Evolutionary conservation across 2,329 filamentous ascomycete species (phyloP).

Genomic region (Penicillium sp.): DNA sequence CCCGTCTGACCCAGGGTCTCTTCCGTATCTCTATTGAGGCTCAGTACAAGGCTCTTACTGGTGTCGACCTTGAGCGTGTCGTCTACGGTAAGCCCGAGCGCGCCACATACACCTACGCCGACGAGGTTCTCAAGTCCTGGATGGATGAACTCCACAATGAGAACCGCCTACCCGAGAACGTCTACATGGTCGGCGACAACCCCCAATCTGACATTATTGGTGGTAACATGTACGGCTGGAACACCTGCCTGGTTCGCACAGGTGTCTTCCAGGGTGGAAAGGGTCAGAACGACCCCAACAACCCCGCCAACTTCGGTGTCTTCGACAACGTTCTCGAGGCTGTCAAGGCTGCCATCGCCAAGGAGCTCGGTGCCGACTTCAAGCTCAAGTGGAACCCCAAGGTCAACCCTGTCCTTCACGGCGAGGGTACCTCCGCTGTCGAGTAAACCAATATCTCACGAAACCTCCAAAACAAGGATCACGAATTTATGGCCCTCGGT

Average conservation of each 20-base stretch:
- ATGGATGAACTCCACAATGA: slow-evolving; percentile 74
- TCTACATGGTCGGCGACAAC: slow-evolving; percentile 77
- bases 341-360: slow-evolving; percentile 63
- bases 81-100: slow-evolving; percentile 73
- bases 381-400: slow-evolving; percentile 69
- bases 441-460: too few relatives aligned
- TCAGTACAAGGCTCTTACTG: slow-evolving; percentile 62
- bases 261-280: slow-evolving; percentile 68
- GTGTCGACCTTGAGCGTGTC: slow-evolving; percentile 68
- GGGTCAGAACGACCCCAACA: slow-evolving; percentile 70
- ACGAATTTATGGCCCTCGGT: too few relatives aligned
- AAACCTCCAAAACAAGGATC: slow-evolving; percentile 14
- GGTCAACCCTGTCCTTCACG: slow-evolving; percentile 65
- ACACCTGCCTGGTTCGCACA: slow-evolving; percentile 73
- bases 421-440: slow-evolving; percentile 53
- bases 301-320: slow-evolving; percentile 73
- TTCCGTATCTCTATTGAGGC: slow-evolving; percentile 72
- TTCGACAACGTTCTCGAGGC: slow-evolving; percentile 71
- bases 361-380: slow-evolving; percentile 71
- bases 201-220: slow-evolving; percentile 71
- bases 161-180: slow-evolving; percentile 64
- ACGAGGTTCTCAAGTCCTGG: slow-evolving; percentile 69
- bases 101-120: slow-evolving; percentile 75
- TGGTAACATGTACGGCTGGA: slow-evolving; percentile 79
- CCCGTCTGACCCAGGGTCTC: slow-evolving; percentile 70